Base-by-base conservation (phyloP, 2,329 filamentous ascomycete species). In the Stromatinia cepivora region DNA sequence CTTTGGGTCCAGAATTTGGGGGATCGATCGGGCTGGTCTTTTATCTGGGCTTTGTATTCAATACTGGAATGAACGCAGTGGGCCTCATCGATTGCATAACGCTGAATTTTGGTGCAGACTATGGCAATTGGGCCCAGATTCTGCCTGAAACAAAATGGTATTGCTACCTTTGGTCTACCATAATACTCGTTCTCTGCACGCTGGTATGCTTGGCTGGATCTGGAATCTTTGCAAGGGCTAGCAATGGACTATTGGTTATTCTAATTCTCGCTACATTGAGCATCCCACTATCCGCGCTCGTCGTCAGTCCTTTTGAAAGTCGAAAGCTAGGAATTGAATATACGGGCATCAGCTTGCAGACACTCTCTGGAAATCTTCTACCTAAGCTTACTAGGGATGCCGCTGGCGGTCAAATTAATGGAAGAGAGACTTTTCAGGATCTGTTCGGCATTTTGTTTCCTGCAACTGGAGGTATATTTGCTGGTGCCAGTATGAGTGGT, bases 361-460 rank as follows among this genome's bases (percentile, higher is more conserved):
- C 93, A 0, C 83, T 97, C 53, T 81, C 84, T 62, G 85, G 85
- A n/a, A 97, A 97, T 76, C 82, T 96, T 34, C 84, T 90, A 70
- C 93, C 93, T 34, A 80, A 80, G 46, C 85, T 90, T 69, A 90
- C 86, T 4, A 85, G 81, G 69, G 89, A 89, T 52, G 85, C 87
- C 3, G 85, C 85, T 62, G 88, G 88, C 31, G 87, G 85, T 70
- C 84, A 88, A 63, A 85, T 89, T 69, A 82, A 82, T 48, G 89
- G 87, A 10, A 81, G 87, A 54, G 88, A 90, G 71, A 94, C 85
- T 20, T 96, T 93, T 73, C 90, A 93, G 71, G 88, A 92, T 73
- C 82, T 96, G 11, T 97, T 97, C 80, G 93, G 92, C 3, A 93
- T 97, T 71, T 81, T 97, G 1, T 97, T 95, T 75, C 92, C 92